phyloP scores from a whole-genome alignment of 495 filamentous ascomycete genomes.

The Neurospora hispaniola region DNA sequence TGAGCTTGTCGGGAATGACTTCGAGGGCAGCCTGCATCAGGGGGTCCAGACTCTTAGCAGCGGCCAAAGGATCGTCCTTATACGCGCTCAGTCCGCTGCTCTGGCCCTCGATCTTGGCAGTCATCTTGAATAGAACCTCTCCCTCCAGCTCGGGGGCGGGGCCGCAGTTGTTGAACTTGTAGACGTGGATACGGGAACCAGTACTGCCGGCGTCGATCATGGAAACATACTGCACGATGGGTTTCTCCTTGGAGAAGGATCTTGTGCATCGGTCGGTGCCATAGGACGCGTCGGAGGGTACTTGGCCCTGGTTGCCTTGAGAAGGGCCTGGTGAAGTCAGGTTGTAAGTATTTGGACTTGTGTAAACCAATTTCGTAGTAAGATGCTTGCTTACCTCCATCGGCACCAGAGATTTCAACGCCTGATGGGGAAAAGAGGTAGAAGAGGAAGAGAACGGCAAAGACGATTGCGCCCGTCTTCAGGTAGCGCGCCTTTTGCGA shows the following conservation, averaged over 20 bases:
- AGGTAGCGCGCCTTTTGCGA: conserved; percentile 66
- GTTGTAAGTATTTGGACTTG: neutral
- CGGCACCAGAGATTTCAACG: conserved; percentile 35
- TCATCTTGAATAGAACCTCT: conserved; percentile 78
- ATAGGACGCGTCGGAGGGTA: conserved; percentile 46
- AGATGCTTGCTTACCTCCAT: conserved; percentile 25
- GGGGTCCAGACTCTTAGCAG: conserved; percentile 78
- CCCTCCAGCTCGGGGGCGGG: conserved; percentile 86
- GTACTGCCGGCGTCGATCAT: conserved; percentile 99
- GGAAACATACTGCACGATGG: conserved; percentile 89
- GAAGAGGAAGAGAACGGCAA: conserved; percentile 61
- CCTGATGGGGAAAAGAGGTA: conserved; percentile 60
- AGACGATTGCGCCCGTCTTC: conserved; percentile 72
- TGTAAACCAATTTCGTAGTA: neutral
- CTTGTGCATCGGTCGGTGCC: conserved; percentile 66
- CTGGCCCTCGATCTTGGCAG: conserved; percentile 58
- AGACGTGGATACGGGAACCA: conserved; percentile 95
- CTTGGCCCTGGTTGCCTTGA: conserved; percentile 32
- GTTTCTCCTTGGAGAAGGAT: conserved; percentile 74
- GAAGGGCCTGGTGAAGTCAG: neutral
- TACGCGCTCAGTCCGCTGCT: conserved; percentile 80
- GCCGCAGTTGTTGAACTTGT: conserved; percentile 98
- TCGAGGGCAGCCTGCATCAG: conserved; percentile 77
- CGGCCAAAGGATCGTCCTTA: conserved; percentile 69
- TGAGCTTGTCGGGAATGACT: conserved; percentile 75